phyloP scores from a whole-genome alignment of 2,329 filamentous ascomycete genomes.

The Trichophyton schoenleinii region DNA sequence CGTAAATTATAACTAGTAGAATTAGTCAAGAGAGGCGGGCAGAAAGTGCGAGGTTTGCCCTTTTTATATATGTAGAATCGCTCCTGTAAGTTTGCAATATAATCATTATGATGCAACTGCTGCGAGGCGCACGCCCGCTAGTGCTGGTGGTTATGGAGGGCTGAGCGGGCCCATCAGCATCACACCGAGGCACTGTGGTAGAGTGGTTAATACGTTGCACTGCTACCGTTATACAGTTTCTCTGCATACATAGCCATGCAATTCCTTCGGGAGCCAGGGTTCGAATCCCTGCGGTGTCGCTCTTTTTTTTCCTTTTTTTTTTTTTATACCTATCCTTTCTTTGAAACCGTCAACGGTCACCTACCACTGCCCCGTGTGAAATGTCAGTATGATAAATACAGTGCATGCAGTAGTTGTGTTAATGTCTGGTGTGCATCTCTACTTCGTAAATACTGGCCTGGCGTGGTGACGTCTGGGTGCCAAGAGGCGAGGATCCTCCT shows the following conservation, averaged over 20 bases:
- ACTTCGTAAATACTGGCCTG: neutral
- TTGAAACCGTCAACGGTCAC: no score
- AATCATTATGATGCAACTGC: neutral
- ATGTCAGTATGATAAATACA: no score
- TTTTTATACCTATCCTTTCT: neutral
- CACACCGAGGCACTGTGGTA: constrained; percentile 4
- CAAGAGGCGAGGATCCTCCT: neutral
- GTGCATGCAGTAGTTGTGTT: no score
- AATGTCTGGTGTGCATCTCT: neutral
- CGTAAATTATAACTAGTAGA: no score
- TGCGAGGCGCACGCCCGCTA: neutral
- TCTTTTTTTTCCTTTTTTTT: neutral
- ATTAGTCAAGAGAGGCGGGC: no score
- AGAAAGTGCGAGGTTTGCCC: no score
- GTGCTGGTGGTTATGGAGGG: neutral
- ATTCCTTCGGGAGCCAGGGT: constrained; percentile 5
- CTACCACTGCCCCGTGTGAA: no score
- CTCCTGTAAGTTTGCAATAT: neutral
- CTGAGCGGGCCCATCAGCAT: neutral
- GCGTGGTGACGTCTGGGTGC: neutral
- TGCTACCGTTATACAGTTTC: constrained; percentile 2
- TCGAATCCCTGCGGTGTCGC: constrained; percentile 4
- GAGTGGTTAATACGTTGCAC: constrained; percentile 5
- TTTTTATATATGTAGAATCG: neutral
- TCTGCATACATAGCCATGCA: constrained; percentile 3